Conservation (phyloP, 2,329 filamentous ascomycete species). For the Claviceps monticola region DNA sequence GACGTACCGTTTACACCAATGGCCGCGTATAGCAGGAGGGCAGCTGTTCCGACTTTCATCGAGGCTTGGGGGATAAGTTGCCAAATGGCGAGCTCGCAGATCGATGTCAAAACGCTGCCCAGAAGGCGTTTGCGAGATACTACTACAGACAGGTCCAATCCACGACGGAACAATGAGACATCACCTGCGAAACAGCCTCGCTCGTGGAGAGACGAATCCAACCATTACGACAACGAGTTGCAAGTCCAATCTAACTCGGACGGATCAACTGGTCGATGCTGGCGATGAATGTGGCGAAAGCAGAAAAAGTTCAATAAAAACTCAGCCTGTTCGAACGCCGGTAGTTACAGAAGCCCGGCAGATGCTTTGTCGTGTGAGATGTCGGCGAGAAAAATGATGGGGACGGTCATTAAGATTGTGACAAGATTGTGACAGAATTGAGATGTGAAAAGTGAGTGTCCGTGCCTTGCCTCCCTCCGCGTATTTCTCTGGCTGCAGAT, state of each 20-base stretch:
- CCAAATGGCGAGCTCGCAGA: neutral
- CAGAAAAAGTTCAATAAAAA: neutral
- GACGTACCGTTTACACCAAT: constrained; percentile 6
- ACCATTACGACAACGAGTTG: neutral
- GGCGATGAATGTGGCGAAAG: neutral
- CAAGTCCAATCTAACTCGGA: neutral
- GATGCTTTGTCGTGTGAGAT: neutral
- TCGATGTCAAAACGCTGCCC: no score
- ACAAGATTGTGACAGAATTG: neutral
- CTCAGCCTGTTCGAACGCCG: neutral
- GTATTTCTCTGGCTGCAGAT: neutral
- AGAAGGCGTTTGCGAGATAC: no score
- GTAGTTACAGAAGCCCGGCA: neutral
- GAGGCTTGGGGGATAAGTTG: neutral
- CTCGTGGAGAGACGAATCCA: neutral
- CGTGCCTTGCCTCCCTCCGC: neutral
- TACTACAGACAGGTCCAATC: neutral
- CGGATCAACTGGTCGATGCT: neutral
- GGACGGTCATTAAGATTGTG: neutral
- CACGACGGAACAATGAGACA: constrained; percentile 1
- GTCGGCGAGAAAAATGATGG: neutral
- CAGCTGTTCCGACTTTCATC: constrained; percentile 9
- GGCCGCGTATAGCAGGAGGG: constrained; percentile 7
- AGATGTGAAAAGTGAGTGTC: neutral
- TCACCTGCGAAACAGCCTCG: constrained; percentile 4